Percentiles rank a stretch among this genome's conserved stretches.
Evolutionary conservation across 768 basidiomycete species (phyloP).

Genomic region (Tylopilus intermedius): DNA sequence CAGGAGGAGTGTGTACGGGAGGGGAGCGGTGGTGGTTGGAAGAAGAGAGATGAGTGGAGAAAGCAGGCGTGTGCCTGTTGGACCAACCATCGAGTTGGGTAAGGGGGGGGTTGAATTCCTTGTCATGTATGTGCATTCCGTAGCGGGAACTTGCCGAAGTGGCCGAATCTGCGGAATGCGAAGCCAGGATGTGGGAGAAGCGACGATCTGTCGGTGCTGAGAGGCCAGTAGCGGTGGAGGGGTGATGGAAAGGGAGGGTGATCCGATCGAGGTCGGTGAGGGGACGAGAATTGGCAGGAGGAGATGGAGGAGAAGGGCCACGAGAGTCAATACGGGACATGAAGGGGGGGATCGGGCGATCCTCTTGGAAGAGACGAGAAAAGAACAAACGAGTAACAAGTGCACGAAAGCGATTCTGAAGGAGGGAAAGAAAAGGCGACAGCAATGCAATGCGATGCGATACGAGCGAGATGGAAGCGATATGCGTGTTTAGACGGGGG

Average conservation of each 20-base stretch:
- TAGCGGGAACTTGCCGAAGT: conserved; percentile 31
- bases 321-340: conserved; percentile 45
- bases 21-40: conserved; percentile 45
- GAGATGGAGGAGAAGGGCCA: conserved; percentile 37
- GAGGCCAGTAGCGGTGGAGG: conserved; percentile 10
- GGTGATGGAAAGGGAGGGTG: conserved; percentile 10
- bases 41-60: conserved; percentile 31
- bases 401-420: conserved; percentile 28
- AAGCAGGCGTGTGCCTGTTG: conserved; percentile 32
- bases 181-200: conserved; percentile 7
- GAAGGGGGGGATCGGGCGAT: conserved; percentile 7
- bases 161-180: conserved; percentile 16
- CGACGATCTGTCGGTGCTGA: conserved; percentile 22
- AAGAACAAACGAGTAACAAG: conserved; percentile 26
- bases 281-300: conserved; percentile 26
- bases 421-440: conserved; percentile 20
- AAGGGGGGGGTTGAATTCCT: conserved; percentile 31
- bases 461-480: conserved; percentile 25
- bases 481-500: conserved; percentile 27
- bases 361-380: conserved; percentile 22
- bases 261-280: conserved; percentile 30
- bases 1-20: conserved; percentile 25
- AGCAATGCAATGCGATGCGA: conserved; percentile 32
- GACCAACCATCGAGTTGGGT: conserved; percentile 30
- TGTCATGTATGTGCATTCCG: conserved; percentile 34